Evolutionary conservation across 768 basidiomycete genomes (phyloP).

Genomic region (Lactarius evosmus): DNA sequence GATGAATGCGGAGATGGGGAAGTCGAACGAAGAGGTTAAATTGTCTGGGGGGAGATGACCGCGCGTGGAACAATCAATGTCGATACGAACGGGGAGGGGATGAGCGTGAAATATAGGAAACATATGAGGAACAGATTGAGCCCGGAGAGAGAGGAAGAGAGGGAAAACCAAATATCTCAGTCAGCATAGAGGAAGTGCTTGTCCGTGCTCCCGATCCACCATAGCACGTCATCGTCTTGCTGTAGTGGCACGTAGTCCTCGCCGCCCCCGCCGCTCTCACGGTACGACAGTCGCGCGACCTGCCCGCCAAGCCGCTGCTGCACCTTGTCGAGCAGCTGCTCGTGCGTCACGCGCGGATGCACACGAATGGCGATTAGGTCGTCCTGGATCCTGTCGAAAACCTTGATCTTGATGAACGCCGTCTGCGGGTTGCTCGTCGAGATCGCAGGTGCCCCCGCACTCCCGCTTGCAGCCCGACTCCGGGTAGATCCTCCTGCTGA

Average conservation of each 20-base stretch:
- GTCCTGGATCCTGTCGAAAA: conserved; percentile 89
- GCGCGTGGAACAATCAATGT: conserved; percentile 10
- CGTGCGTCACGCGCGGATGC: conserved; percentile 83
- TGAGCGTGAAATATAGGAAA: neutral
- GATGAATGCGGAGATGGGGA: neutral
- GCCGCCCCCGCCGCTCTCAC: conserved; percentile 64
- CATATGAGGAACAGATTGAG: conserved; percentile 19
- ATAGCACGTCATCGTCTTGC: conserved; percentile 58
- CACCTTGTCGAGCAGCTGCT: conserved; percentile 89
- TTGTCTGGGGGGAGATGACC: neutral
- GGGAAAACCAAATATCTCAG: conserved; percentile 34
- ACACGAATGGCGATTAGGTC: conserved; percentile 97
- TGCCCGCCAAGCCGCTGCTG: conserved; percentile 79
- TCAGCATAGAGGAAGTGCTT: conserved; percentile 83
- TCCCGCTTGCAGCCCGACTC: conserved; percentile 55
- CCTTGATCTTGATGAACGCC: conserved; percentile 97
- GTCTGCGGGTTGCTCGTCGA: conserved; percentile 76
- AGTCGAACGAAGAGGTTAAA: neutral
- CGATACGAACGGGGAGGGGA: neutral
- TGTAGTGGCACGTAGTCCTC: conserved; percentile 62
- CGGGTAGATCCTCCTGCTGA: conserved; percentile 46
- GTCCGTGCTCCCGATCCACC: conserved; percentile 76
- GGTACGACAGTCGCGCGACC: conserved; percentile 65
- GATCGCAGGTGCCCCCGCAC: conserved; percentile 63
- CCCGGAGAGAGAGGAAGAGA: neutral